phyloP scores from a whole-genome alignment of 345 rosid species.

The Sisymbrium altissimum region DNA sequence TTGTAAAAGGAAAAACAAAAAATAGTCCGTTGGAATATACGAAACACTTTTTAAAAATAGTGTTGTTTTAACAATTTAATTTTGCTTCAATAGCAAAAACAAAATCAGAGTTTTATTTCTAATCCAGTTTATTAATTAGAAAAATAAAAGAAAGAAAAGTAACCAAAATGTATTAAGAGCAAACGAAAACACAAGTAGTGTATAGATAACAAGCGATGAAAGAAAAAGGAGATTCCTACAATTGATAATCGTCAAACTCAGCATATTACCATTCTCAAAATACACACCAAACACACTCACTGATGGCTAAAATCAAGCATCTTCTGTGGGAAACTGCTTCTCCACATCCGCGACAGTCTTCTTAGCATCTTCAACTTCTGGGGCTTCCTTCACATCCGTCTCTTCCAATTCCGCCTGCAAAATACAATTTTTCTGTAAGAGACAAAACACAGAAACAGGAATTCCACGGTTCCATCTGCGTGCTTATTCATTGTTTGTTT shows the following conservation, averaged over 20 bases:
- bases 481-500: background rate
- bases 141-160: background rate
- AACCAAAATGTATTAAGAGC: slow-evolving; percentile 8
- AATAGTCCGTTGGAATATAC: no score
- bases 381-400: slow-evolving; percentile 50
- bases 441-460: background rate
- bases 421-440: background rate
- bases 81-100: background rate
- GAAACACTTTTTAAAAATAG: background rate
- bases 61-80: background rate
- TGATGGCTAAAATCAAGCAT: slow-evolving; percentile 36
- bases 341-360: slow-evolving; percentile 59
- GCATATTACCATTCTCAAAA: background rate
- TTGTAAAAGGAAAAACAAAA: no score
- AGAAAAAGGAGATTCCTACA: background rate
- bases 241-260: background rate
- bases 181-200: background rate
- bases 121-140: background rate
- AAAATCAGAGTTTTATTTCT: background rate
- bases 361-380: slow-evolving; percentile 63
- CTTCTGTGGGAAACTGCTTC: slow-evolving; percentile 51
- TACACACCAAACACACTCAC: slow-evolving; percentile 10
- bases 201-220: background rate
- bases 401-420: slow-evolving; percentile 65
- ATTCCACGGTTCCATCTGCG: background rate